Evolutionary conservation across 1,284 basidiomycete species (phyloP).

Genomic region (Ustilago lituana): DNA sequence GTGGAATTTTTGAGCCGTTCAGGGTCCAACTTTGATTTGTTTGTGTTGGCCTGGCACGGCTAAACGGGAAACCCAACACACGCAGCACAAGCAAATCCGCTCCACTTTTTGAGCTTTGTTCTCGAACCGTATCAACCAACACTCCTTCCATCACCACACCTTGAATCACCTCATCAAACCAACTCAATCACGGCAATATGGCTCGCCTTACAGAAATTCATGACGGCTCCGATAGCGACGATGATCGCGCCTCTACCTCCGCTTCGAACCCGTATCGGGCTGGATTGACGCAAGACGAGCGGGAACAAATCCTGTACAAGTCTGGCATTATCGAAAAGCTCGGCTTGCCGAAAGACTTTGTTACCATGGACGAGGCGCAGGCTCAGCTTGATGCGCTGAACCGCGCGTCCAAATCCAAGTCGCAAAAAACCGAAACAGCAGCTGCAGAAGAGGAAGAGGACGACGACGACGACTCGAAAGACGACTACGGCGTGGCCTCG

Average conservation of each 20-base stretch:
- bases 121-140: constrained; percentile 3
- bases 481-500: constrained; percentile 40
- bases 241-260: constrained; percentile 6
- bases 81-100: too few relatives aligned
- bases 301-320: constrained; percentile 42
- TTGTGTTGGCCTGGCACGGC: background rate
- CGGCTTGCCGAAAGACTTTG: constrained; percentile 46
- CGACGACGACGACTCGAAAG: constrained; percentile 26
- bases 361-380: constrained; percentile 39
- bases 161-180: background rate
- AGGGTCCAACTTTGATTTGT: background rate
- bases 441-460: background rate
- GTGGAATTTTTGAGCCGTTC: too few relatives aligned
- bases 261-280: background rate
- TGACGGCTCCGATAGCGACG: constrained; percentile 33
- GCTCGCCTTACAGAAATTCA: constrained; percentile 40
- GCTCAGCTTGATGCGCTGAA: constrained; percentile 35
- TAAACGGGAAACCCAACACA: too few relatives aligned
- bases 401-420: background rate
- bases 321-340: constrained; percentile 45
- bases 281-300: constrained; percentile 36
- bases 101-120: background rate
- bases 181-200: too few relatives aligned
- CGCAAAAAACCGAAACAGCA: background rate
- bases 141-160: background rate